A percentile compares a stretch with the other conserved stretches of the same genome.
phyloP scores from a whole-genome alignment of 139 green algal genomes.

The Pseudopediastrum boryanum region DNA sequence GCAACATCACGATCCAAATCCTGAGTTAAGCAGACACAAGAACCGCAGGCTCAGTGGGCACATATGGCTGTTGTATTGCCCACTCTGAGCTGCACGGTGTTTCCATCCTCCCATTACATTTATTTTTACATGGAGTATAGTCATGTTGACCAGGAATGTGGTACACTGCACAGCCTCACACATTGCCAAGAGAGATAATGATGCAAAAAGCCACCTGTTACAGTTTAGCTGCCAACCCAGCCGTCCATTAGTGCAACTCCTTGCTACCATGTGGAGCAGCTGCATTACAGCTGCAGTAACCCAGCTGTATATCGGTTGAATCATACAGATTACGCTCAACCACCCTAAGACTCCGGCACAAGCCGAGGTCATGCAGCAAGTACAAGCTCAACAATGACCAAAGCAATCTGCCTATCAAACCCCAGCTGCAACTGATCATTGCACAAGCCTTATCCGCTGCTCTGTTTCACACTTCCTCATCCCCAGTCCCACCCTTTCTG shows the following conservation, averaged over 20 bases:
- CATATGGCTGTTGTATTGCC: background rate
- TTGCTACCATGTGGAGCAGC: no score
- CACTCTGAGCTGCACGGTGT: background rate
- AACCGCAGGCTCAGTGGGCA: background rate
- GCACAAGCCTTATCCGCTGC: background rate
- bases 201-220: no score
- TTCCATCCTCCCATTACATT: background rate
- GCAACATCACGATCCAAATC: slow-evolving; percentile 19
- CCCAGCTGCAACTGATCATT: background rate
- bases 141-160: background rate
- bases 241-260: no score
- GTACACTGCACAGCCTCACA: background rate
- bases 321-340: background rate
- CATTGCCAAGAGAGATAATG: background rate
- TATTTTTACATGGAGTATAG: background rate
- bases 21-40: background rate
- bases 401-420: background rate
- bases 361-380: background rate
- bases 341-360: background rate
- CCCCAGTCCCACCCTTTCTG: no score
- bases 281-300: no score
- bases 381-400: background rate
- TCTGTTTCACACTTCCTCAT: background rate
- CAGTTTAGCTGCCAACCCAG: no score
- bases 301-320: no score